Evolutionary conservation across 805 yeast genomes (phyloP).

Genomic region (Grigorovia yakushimaensis): DNA sequence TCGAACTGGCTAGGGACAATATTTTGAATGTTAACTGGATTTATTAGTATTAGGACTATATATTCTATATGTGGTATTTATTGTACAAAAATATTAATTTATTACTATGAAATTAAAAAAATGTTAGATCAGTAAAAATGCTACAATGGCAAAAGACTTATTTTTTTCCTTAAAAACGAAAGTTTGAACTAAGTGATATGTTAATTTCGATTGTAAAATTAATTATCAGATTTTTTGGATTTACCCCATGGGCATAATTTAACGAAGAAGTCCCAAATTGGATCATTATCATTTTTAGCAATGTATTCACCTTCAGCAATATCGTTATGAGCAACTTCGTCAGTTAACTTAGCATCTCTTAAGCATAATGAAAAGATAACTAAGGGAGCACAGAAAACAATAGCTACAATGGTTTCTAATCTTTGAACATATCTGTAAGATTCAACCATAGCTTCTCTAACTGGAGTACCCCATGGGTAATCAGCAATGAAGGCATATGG

Average conservation of each 20-base stretch:
- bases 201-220: background rate
- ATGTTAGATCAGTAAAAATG: too few relatives aligned
- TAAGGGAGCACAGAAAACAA: slow-evolving; percentile 21
- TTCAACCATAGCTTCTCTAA: slow-evolving; percentile 45
- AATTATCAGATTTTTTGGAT: background rate
- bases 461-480: slow-evolving; percentile 55
- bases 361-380: slow-evolving; percentile 18
- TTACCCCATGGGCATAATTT: background rate
- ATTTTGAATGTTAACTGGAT: too few relatives aligned
- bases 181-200: too few relatives aligned
- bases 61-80: background rate
- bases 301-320: slow-evolving; percentile 20
- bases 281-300: slow-evolving; percentile 13
- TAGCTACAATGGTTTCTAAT: slow-evolving; percentile 40
- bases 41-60: too few relatives aligned
- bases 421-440: slow-evolving; percentile 54
- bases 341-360: slow-evolving; percentile 21
- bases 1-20: background rate
- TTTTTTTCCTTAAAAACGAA: too few relatives aligned
- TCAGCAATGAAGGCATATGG: slow-evolving; percentile 42
- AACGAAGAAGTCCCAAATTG: slow-evolving; percentile 11
- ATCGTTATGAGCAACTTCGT: slow-evolving; percentile 21
- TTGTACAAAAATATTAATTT: too few relatives aligned
- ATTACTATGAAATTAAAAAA: too few relatives aligned
- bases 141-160: too few relatives aligned